These are phyloP conservation scores for Metschnikowia cubensis DNA, from an alignment of 805 yeast species.

Conservation along the genomic window DNA sequence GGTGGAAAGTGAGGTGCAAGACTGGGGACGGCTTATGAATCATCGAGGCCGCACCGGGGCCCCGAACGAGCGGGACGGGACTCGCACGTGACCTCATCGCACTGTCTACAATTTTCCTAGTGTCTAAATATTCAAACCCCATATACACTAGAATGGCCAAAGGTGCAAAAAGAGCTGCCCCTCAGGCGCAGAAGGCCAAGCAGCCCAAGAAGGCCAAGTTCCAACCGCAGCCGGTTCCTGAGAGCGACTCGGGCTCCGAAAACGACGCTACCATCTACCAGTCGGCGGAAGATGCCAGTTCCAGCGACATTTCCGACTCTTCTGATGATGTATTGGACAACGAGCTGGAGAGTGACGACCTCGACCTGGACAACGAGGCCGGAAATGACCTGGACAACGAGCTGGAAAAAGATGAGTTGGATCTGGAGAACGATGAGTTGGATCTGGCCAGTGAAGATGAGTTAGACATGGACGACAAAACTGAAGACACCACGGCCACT, in stretches of 20 bases:
- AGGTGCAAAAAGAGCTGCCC: constrained; percentile 31
- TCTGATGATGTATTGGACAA: constrained; percentile 4
- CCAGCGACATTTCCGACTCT: constrained; percentile 17
- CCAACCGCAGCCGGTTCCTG: constrained; percentile 22
- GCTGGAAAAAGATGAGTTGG: constrained; percentile 12
- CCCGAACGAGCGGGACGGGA: background rate
- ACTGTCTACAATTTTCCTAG: constrained; percentile 5
- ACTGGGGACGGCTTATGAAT: background rate
- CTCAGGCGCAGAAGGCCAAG: constrained; percentile 13
- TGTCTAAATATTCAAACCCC: background rate
- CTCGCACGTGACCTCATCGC: constrained; percentile 20
- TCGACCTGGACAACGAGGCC: constrained; percentile 17
- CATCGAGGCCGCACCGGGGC: background rate
- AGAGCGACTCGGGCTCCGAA: constrained; percentile 19
- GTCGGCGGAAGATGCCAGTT: constrained; percentile 20
- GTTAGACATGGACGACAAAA: constrained; percentile 27
- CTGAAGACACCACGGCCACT: constrained; percentile 14
- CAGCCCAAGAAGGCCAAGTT: constrained; percentile 22
- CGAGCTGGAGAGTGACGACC: constrained; percentile 23
- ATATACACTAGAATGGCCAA: constrained; percentile 16
- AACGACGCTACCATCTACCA: constrained; percentile 24
- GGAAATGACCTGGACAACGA: constrained; percentile 16
- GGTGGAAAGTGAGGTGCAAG: background rate
- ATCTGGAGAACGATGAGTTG: constrained; percentile 8
- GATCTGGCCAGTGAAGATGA: constrained; percentile 19